A percentile compares a stretch with the other conserved stretches of the same genome.
Conservation (phyloP, 371 early-diverging fungal genomes). For the Smittium culicis region DNA sequence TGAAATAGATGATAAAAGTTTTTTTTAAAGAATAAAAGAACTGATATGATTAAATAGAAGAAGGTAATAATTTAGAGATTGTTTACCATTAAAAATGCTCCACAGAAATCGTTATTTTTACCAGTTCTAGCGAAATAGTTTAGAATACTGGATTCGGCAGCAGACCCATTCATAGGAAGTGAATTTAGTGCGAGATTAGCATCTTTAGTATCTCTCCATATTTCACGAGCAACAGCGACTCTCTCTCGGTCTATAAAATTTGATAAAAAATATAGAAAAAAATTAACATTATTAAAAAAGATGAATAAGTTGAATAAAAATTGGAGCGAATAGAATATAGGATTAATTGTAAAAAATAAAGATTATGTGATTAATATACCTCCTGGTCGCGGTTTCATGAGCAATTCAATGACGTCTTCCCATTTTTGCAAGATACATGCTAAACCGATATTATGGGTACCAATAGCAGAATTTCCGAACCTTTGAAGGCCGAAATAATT, state of each 20-base stretch:
- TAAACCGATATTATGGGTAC: conserved; percentile 79
- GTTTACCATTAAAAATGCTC: conserved; percentile 42
- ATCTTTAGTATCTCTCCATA: conserved; percentile 54
- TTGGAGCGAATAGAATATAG: too few relatives aligned
- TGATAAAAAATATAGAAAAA: too few relatives aligned
- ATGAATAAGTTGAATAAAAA: too few relatives aligned
- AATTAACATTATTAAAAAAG: too few relatives aligned
- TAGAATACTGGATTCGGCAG: conserved; percentile 61
- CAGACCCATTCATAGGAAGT: conserved; percentile 49
- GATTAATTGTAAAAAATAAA: too few relatives aligned
- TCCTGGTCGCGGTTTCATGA: conserved; percentile 62
- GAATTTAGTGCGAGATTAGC: conserved; percentile 40
- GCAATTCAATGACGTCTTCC: conserved; percentile 55
- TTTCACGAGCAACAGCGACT: conserved; percentile 42
- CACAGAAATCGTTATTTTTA: conserved; percentile 34
- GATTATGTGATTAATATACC: too few relatives aligned
- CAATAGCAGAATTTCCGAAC: conserved; percentile 79
- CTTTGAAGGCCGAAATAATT: conserved; percentile 99
- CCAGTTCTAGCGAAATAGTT: conserved; percentile 33
- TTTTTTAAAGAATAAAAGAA: too few relatives aligned
- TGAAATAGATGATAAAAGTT: too few relatives aligned
- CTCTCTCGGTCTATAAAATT: conserved; percentile 37
- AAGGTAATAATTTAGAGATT: background rate
- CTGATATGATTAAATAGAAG: too few relatives aligned
- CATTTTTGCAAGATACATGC: conserved; percentile 63